Evolutionary conservation across 1,139 yeast species (phyloP).

Genomic region (Hyphopichia fennica): DNA sequence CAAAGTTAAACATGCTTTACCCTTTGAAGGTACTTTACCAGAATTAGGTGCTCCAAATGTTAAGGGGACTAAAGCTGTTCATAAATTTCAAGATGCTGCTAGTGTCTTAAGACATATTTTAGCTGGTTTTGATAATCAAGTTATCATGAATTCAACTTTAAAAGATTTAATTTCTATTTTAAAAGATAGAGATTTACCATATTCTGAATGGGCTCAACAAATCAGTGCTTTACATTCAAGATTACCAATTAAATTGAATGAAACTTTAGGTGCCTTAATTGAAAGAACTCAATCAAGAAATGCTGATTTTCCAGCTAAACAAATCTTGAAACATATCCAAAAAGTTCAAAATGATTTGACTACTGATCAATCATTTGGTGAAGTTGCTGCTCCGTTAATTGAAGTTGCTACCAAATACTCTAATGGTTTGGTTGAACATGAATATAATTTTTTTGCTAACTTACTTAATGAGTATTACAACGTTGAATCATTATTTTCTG

Average conservation of each 20-base stretch:
- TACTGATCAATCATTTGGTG: conserved; percentile 50
- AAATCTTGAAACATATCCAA: conserved; percentile 59
- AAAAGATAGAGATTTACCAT: conserved; percentile 81
- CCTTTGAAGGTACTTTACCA: conserved; percentile 93
- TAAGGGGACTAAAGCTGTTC: conserved; percentile 81
- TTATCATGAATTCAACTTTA: conserved; percentile 81
- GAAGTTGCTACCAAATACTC: conserved; percentile 69
- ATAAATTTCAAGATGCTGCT: conserved; percentile 62
- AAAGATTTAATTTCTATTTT: conserved; percentile 69
- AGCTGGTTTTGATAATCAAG: conserved; percentile 93
- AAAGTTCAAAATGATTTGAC: conserved; percentile 53
- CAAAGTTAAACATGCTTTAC: conserved; percentile 94
- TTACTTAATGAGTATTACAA: conserved; percentile 71
- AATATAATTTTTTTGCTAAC: conserved; percentile 68
- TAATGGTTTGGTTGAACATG: conserved; percentile 81
- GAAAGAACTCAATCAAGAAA: conserved; percentile 67
- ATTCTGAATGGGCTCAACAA: conserved; percentile 85
- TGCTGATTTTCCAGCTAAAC: conserved; percentile 93
- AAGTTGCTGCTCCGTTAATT: conserved; percentile 69
- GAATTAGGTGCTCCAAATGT: conserved; percentile 80
- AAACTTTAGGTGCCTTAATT: conserved; percentile 60
- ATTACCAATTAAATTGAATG: conserved; percentile 75
- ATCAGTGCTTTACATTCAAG: conserved; percentile 92
- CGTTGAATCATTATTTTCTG: conserved; percentile 77
- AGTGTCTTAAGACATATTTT: conserved; percentile 73